These are phyloP conservation scores for Cucurbita maxima DNA, from an alignment of 306 rosid genomes.

Conservation along the genomic window DNA sequence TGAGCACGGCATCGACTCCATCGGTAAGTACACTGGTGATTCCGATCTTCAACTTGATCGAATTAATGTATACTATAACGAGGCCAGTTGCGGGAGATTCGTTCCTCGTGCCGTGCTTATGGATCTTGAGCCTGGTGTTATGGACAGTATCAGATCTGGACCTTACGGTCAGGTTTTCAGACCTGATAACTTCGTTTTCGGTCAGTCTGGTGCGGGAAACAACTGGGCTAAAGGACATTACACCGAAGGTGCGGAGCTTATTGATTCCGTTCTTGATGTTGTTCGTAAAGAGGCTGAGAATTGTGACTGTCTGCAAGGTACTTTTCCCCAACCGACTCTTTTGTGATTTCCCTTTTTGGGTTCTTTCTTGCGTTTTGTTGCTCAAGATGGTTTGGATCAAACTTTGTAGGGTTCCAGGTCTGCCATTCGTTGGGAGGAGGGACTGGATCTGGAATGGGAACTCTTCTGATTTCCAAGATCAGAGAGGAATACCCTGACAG, in stretches of 20 bases:
- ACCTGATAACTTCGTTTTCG: conserved; percentile 35
- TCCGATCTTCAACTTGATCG: conserved; percentile 33
- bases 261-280: conserved; percentile 37
- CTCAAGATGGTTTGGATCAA: background rate
- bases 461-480: conserved; percentile 35
- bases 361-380: background rate
- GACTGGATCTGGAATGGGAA: conserved; percentile 48
- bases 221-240: conserved; percentile 42
- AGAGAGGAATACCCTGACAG: conserved; percentile 32
- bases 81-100: conserved; percentile 27
- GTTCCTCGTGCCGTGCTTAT: conserved; percentile 39
- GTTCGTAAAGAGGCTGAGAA: conserved; percentile 40
- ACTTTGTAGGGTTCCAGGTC: conserved; percentile 28
- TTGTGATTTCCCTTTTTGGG: no score
- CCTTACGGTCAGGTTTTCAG: conserved; percentile 34
- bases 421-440: conserved; percentile 43
- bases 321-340: background rate
- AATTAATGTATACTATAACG: conserved; percentile 40
- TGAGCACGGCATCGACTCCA: conserved; percentile 34
- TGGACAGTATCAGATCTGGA: conserved; percentile 36
- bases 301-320: conserved; percentile 41
- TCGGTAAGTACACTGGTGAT: conserved; percentile 26
- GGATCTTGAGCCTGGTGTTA: conserved; percentile 42
- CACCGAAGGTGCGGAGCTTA: conserved; percentile 35
- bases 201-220: conserved; percentile 35